Evolutionary conservation across 257 asterid species (phyloP).

Genomic region (Prunella vulgaris): DNA sequence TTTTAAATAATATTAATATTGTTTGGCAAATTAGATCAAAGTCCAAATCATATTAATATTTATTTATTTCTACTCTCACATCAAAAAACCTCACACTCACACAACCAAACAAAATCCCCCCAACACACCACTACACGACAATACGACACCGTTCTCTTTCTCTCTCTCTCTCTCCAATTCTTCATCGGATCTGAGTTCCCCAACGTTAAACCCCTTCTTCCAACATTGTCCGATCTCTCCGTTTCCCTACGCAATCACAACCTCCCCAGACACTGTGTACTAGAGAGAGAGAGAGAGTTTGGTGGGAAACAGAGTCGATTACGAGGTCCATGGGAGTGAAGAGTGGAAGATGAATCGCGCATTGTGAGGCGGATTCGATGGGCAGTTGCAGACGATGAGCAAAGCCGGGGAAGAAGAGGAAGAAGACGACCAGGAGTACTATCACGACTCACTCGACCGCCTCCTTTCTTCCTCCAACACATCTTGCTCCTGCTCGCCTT

Average conservation of each 20-base stretch:
- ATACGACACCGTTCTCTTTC: conserved; percentile 31
- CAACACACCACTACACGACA: conserved; percentile 31
- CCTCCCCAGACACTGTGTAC: neutral
- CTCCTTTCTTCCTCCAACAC: conserved; percentile 71
- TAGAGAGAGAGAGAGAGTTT: neutral
- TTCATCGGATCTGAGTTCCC: conserved; percentile 68
- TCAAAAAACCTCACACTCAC: conserved; percentile 3
- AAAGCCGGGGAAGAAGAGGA: conserved; percentile 53
- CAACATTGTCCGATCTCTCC: conserved; percentile 54
- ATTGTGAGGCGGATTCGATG: conserved; percentile 40
- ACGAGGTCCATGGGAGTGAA: neutral
- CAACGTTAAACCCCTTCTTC: conserved; percentile 33
- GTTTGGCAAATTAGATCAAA: neutral
- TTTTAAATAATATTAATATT: neutral
- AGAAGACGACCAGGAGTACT: conserved; percentile 52
- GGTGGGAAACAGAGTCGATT: conserved; percentile 8
- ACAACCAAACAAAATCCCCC: conserved; percentile 28
- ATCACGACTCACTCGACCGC: conserved; percentile 79
- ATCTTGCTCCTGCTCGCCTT: conserved; percentile 66
- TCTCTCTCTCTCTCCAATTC: conserved; percentile 26
- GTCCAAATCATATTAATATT: neutral
- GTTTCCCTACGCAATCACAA: conserved; percentile 31
- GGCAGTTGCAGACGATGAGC: conserved; percentile 55
- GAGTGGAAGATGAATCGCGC: conserved; percentile 37
- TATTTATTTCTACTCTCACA: conserved; percentile 9